Base-by-base conservation (phyloP, 495 filamentous ascomycete genomes). In the Aspergillus panamensis region DNA sequence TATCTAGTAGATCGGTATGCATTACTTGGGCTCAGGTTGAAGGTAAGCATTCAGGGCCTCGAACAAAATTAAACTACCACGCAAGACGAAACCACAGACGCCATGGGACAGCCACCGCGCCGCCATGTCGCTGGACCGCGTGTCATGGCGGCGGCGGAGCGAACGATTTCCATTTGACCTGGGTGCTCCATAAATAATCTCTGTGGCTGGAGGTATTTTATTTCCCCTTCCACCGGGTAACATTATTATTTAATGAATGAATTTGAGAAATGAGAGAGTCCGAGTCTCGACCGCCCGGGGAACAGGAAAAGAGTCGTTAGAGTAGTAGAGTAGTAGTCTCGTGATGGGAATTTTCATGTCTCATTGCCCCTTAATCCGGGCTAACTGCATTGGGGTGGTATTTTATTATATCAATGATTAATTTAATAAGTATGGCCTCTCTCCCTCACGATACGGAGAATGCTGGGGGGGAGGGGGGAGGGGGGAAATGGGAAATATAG, bases 61-160 rank as follows among this genome's bases (percentile, higher is more conserved):
- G 40, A n/a, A 44, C 13, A 19, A 44, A 44, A 44, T 44, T n/a
- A 44, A 44, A 44, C 40, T 44, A 44, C 40, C n/a, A 17, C 40
- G 40, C 40, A 44, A n/a, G 40, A 44, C 3, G 40, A 44, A 19
- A 44, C 40, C 17, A n/a, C 40, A 44, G 40, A 17, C 40, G 40
- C 40, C 40, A 44, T 44, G 3, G 40, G 40, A 17, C 40, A 44
- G 40, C 40, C 40, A 44, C 40, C 14, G 40, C 40, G 40, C 40
- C 40, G 40, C 40, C 40, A n/a, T n/a, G 40, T 17, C 17, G 13
- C 8, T 44, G 40, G 40, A 17, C 17, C 14, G 40, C 17, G 14
- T 17, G 16, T 17, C 13, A 44, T 44, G 40, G 40, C 40, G 14
- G 40, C n/a, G n/a, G n/a, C n/a, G n/a, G n/a, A n/a, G 14, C 40